Evolutionary conservation across 1,284 basidiomycete species (phyloP), one percentile per base, ranked within the genome.

Genomic region (Entoloma clypeatum): DNA sequence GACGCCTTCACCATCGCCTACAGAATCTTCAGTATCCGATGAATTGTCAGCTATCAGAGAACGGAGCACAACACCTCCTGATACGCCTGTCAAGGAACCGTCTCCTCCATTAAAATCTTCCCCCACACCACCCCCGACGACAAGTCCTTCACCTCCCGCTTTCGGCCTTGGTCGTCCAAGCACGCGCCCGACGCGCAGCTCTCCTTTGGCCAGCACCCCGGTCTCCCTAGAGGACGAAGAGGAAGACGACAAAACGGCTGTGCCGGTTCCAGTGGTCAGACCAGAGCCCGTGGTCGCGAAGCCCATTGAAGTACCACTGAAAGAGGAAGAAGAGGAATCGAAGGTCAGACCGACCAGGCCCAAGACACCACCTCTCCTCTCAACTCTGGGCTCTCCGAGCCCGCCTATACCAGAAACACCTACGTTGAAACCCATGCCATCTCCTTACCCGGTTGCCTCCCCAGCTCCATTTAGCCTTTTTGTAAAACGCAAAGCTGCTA

Each of bases 161-260:
- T 48, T 75, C 31, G 69, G 70, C 18, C 55, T 70, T 26, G 72
- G 74, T 30, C 66, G 76, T 34, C 72, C 73, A 8, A 77, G 68
- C 39, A 81, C 77, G 10, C 71, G 76, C 7, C 81, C 80, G 0
- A 58, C 69, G 5, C 74, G 77, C 29, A 82, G 80, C 47, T 83
- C 81, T 7, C 80, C 81, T 2, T 61, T 83, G 36, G 75, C 80
- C 4, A 72, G 57, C 37, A 60, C 68, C 6, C 67, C 79, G 2
- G 55, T 76, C 11, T 69, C 71, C 7, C 62, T 62, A 16, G 65
- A 67, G 2, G 67, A 68, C 5, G 69, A 55, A 3, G 61, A 59
- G 4, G 60, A 64, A 11, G 56, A 53, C 17, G 45, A 44, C 23
- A 28, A 36, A 11, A 57, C 62, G 11, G 58, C 64, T 21, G 28